Base-by-base conservation (phyloP, 768 basidiomycete genomes). In the Fistulinella prunicolor region DNA sequence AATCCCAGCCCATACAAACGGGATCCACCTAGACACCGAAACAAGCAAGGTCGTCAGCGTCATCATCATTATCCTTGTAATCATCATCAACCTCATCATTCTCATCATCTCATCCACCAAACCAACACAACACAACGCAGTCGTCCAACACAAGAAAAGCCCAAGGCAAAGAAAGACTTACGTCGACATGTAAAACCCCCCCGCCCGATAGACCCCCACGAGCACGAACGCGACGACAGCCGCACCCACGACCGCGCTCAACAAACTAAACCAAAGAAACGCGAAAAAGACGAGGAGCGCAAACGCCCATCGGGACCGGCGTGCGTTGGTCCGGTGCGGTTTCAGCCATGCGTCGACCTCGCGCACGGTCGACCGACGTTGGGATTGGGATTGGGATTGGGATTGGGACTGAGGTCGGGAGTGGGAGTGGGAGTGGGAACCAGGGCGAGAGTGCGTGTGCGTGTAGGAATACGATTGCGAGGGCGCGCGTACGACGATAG, bases 11-110 rank as follows among this genome's bases (percentile, higher is more conserved):
- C 71, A 69, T 14, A 74, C 44, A 42, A 74, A 74, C 10, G 75
- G 73, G 20, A 76, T 57, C 75, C 74, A 74, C 22, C 45, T 51
- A n/a, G n/a, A n/a, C n/a, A n/a, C n/a, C n/a, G n/a, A n/a, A n/a
- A n/a, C n/a, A n/a, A n/a, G n/a, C n/a, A n/a, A n/a, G n/a, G n/a
- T n/a, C n/a, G n/a, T n/a, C n/a, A n/a, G n/a, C n/a, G n/a, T n/a
- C n/a, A n/a, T n/a, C n/a, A n/a, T n/a, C n/a, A n/a, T n/a, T n/a
- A n/a, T n/a, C n/a, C n/a, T n/a, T n/a, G n/a, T n/a, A n/a, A n/a
- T n/a, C n/a, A n/a, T n/a, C n/a, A n/a, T n/a, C n/a, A n/a, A n/a
- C n/a, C n/a, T n/a, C n/a, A n/a, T n/a, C n/a, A n/a, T n/a, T n/a
- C n/a, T n/a, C n/a, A n/a, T n/a, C n/a, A n/a, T n/a, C n/a, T n/a